phyloP scores from a whole-genome alignment of 2,329 filamentous ascomycete genomes.

The Fusarium sp. region DNA sequence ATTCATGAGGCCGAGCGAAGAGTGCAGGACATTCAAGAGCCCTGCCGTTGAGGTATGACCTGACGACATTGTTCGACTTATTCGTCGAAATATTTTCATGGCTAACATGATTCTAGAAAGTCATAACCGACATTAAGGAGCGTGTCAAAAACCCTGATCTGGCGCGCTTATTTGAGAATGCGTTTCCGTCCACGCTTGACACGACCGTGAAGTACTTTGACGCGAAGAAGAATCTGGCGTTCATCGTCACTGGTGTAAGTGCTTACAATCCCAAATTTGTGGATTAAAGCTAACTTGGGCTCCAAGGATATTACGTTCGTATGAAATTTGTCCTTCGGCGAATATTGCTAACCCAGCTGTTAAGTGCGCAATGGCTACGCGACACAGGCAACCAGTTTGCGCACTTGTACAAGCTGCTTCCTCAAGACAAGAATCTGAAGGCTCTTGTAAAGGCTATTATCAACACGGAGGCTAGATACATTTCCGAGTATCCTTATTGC shows the following conservation, averaged over 20 bases:
- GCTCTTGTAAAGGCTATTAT: constrained; percentile 29
- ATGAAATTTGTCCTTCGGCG: too few species aligned
- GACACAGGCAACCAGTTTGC: constrained; percentile 32
- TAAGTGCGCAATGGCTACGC: constrained; percentile 28
- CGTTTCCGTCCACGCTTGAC: constrained; percentile 21
- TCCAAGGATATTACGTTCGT: constrained; percentile 21
- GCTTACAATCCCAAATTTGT: rapidly evolving
- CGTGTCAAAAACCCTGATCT: constrained; percentile 28
- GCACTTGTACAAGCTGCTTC: constrained; percentile 25
- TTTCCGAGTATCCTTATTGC: constrained; percentile 26
- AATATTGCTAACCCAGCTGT: neutral
- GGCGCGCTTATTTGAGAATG: constrained; percentile 32
- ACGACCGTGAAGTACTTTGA: constrained; percentile 38
- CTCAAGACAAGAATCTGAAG: constrained; percentile 21
- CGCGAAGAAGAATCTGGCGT: constrained; percentile 10
- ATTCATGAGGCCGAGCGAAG: constrained; percentile 26
- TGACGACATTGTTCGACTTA: rapidly evolving
- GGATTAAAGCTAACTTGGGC: neutral
- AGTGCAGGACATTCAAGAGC: constrained; percentile 35
- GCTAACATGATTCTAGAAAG: constrained; percentile 4
- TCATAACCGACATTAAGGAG: constrained; percentile 26
- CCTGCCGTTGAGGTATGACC: constrained; percentile 11
- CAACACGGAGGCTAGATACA: constrained; percentile 33
- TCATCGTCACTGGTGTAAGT: constrained; percentile 30
- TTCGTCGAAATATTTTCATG: rapidly evolving